phyloP scores from a whole-genome alignment of 2,329 filamentous ascomycete genomes.

The Cladophialophora bantiana region DNA sequence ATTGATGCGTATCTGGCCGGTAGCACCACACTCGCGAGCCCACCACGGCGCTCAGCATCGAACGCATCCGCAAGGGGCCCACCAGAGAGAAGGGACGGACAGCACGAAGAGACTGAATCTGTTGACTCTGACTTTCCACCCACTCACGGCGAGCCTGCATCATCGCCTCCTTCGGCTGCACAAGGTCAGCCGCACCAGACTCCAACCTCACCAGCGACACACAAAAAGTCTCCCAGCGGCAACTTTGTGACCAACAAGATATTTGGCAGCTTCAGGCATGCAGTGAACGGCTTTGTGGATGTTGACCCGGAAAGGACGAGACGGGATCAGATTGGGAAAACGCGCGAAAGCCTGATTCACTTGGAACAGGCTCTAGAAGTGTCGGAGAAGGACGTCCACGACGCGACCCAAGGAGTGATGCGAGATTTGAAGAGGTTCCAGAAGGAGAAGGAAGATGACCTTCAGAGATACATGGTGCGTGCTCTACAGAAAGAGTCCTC shows the following conservation, averaged over 20 bases:
- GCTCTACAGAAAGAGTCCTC: not conserved
- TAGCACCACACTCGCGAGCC: slow-evolving; percentile 67
- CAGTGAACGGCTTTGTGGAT: slow-evolving; percentile 94
- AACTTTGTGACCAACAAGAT: slow-evolving; percentile 92
- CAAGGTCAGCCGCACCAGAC: slow-evolving; percentile 67
- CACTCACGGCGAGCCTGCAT: slow-evolving; percentile 75
- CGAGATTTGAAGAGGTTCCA: slow-evolving; percentile 94
- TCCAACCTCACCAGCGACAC: slow-evolving; percentile 49
- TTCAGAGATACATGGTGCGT: slow-evolving; percentile 93
- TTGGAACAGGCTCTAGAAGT: slow-evolving; percentile 90
- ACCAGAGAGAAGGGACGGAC: slow-evolving; percentile 59
- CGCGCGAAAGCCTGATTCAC: slow-evolving; percentile 79
- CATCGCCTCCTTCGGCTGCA: slow-evolving; percentile 69
- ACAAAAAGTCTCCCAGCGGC: slow-evolving; percentile 83
- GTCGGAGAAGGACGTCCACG: slow-evolving; percentile 88
- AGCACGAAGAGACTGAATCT: slow-evolving; percentile 79
- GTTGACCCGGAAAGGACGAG: slow-evolving; percentile 93
- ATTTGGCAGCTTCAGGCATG: slow-evolving; percentile 93
- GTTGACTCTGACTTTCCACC: slow-evolving; percentile 97
- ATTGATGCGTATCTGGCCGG: slow-evolving; percentile 88
- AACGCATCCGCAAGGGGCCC: slow-evolving; percentile 53
- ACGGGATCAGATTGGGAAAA: slow-evolving; percentile 94
- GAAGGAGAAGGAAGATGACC: slow-evolving; percentile 90
- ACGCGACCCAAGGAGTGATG: slow-evolving; percentile 86
- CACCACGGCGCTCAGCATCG: slow-evolving; percentile 72